Conservation (phyloP, 805 yeast genomes). For the Kodamaea lidongshanica region DNA sequence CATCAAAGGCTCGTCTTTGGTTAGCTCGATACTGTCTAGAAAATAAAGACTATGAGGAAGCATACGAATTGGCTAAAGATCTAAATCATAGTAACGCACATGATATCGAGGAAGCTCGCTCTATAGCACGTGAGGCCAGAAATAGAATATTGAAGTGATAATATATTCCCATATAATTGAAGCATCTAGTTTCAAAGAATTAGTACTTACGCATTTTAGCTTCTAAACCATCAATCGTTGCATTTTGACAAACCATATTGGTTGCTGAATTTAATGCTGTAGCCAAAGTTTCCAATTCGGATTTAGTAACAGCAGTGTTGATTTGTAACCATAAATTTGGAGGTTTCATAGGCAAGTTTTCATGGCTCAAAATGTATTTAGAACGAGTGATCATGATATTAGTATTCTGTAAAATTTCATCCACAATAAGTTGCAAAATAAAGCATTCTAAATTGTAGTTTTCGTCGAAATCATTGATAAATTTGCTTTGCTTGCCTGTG, state of each 20-base stretch:
- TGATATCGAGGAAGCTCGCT: constrained; percentile 84
- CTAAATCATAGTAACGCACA: constrained; percentile 66
- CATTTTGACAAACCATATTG: constrained; percentile 17
- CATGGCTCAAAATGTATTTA: constrained; percentile 63
- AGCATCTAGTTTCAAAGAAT: background rate
- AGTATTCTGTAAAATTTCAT: constrained; percentile 44
- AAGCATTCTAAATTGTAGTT: constrained; percentile 48
- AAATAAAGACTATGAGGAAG: constrained; percentile 53
- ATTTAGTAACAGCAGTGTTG: constrained; percentile 21
- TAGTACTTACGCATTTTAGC: constrained; percentile 19
- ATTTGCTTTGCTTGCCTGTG: constrained; percentile 41
- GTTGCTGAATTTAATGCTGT: constrained; percentile 20
- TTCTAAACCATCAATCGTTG: constrained; percentile 21
- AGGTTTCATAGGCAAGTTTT: constrained; percentile 50
- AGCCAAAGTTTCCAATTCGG: constrained; percentile 22
- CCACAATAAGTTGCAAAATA: constrained; percentile 62
- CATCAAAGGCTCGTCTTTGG: constrained; percentile 81
- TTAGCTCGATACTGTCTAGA: constrained; percentile 63
- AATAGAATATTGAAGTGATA: constrained; percentile 34
- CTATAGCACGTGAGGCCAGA: constrained; percentile 73
- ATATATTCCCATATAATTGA: background rate
- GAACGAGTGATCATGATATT: constrained; percentile 60
- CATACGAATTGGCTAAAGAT: constrained; percentile 68
- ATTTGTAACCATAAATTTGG: constrained; percentile 34
- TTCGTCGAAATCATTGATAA: constrained; percentile 35